A percentile compares a stretch with the other conserved stretches of the same genome.
phyloP scores from a whole-genome alignment of 75 land plant species.

The Chamaecyparis obtusa region DNA sequence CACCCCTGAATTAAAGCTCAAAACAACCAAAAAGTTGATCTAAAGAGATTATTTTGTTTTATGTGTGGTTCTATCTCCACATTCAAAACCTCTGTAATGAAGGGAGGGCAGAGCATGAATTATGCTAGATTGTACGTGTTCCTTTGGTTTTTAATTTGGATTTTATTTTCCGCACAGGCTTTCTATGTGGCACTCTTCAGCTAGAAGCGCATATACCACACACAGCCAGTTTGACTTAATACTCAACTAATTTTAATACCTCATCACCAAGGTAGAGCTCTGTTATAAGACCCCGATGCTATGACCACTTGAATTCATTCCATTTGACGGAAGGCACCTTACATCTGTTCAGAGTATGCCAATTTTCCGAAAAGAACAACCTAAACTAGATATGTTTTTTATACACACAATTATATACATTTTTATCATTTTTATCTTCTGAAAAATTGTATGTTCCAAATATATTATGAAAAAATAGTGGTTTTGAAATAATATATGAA shows the following conservation, averaged over 20 bases:
- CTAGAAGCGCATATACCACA: neutral
- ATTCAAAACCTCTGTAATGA: neutral
- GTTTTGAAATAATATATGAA: too few relatives aligned
- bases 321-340: neutral
- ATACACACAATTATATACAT: too few relatives aligned
- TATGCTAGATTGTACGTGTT: neutral
- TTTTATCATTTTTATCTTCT: too few relatives aligned
- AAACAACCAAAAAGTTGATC: neutral
- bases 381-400: neutral
- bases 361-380: neutral
- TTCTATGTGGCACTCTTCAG: neutral
- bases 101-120: neutral
- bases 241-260: too few relatives aligned
- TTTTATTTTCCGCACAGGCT: neutral
- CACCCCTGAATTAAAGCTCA: neutral
- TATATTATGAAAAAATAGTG: too few relatives aligned
- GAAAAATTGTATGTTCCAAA: too few relatives aligned
- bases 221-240: neutral
- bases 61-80: neutral
- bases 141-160: neutral
- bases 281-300: neutral
- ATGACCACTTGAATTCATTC: neutral
- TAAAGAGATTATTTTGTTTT: neutral
- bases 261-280: neutral
- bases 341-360: neutral